These are phyloP conservation scores for Trichomonas tenax DNA, from an alignment of 208 protist species.

Conservation along the genomic window DNA sequence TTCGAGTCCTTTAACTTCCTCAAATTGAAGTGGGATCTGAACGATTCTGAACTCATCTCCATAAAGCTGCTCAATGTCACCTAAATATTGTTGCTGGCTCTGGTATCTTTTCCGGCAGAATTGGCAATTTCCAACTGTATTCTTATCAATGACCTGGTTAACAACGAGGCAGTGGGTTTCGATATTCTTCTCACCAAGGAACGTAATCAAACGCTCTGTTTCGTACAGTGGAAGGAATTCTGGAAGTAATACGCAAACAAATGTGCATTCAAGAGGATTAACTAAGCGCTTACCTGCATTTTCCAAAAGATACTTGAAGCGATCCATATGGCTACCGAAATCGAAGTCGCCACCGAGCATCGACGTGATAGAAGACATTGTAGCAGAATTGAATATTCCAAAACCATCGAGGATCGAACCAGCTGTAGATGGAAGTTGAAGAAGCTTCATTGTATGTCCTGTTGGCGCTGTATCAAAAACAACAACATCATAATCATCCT, in stretches of 20 bases:
- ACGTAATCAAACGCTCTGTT: slow-evolving; percentile 90
- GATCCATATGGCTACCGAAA: background rate
- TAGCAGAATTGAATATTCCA: background rate
- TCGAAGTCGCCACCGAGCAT: background rate
- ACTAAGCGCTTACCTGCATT: slow-evolving; percentile 37
- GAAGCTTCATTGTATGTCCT: slow-evolving; percentile 65
- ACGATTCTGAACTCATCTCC: slow-evolving; percentile 14
- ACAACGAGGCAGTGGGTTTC: background rate
- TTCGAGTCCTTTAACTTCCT: slow-evolving; percentile 3
- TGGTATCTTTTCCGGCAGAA: background rate
- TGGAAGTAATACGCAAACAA: slow-evolving; percentile 92
- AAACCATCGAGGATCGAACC: background rate
- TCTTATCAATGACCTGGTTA: background rate
- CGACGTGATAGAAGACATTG: background rate
- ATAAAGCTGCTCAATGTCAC: background rate
- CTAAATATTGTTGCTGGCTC: background rate
- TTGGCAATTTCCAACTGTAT: background rate
- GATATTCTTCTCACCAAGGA: slow-evolving; percentile 54
- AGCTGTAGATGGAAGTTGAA: background rate
- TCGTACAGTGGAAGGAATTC: slow-evolving; percentile 96
- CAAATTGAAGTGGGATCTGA: background rate
- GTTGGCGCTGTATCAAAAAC: slow-evolving; percentile 98
- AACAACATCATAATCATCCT: slow-evolving; percentile 67
- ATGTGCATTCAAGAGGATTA: slow-evolving; percentile 61
- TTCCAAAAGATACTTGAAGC: background rate